Evolutionary conservation across 2,329 filamentous ascomycete genomes (phyloP).

Genomic region (Emericellopsis atlantica): DNA sequence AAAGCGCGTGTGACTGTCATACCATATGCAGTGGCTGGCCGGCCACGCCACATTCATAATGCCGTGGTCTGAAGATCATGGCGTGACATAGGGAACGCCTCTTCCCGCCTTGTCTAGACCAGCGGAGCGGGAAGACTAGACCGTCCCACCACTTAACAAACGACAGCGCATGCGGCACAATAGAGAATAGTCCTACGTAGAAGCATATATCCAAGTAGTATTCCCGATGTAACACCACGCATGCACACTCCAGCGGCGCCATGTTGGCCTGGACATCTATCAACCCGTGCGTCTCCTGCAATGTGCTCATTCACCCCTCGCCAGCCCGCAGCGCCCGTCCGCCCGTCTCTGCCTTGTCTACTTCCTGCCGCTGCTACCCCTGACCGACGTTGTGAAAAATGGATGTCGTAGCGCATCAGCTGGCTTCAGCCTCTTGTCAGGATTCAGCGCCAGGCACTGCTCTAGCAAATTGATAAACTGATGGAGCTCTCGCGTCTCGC

Average conservation of each 20-base stretch:
- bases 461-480: constrained; percentile 82
- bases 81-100: too few species aligned
- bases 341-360: not conserved
- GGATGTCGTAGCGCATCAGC: constrained; percentile 78
- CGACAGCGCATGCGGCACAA: too few species aligned
- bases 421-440: constrained; percentile 82
- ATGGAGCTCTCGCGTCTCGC: constrained; percentile 64
- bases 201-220: not conserved
- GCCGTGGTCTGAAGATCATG: too few species aligned
- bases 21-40: too few species aligned
- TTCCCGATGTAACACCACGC: not conserved
- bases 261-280: not conserved
- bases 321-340: not conserved
- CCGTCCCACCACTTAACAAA: too few species aligned
- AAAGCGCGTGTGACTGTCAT: too few species aligned
- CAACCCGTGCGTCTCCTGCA: not conserved
- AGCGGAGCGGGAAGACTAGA: too few species aligned
- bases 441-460: constrained; percentile 77
- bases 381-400: constrained; percentile 49
- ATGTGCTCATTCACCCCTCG: not conserved
- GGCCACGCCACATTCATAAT: too few species aligned
- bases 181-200: too few species aligned
- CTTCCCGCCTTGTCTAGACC: too few species aligned
- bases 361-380: not conserved
- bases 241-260: not conserved